A percentile compares a stretch with the other conserved stretches of the same genome.
These are phyloP conservation scores for Starmerella asiatica DNA, from an alignment of 805 yeast genomes.

Conservation along the genomic window DNA sequence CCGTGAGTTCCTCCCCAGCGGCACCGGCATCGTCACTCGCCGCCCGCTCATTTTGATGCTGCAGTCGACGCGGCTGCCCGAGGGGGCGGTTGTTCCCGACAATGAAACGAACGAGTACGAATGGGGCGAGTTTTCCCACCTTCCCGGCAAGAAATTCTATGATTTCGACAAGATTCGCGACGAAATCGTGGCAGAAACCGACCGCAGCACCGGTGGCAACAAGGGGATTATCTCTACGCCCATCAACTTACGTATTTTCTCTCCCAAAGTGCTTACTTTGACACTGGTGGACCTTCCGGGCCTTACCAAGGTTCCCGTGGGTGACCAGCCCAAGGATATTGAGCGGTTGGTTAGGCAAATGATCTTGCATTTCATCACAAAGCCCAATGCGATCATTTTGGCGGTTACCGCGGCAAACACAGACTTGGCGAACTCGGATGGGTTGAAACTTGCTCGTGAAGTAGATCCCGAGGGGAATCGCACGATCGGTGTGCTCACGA, in stretches of 20 bases:
- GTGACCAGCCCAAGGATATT: constrained; percentile 96
- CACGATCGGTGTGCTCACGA: constrained; percentile 93
- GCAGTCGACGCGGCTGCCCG: constrained; percentile 39
- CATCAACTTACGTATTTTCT: constrained; percentile 80
- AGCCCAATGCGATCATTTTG: constrained; percentile 88
- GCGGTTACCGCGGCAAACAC: constrained; percentile 96
- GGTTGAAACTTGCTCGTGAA: constrained; percentile 88
- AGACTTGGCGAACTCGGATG: constrained; percentile 94
- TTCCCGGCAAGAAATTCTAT: constrained; percentile 76
- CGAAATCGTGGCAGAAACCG: constrained; percentile 86
- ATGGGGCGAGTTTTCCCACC: constrained; percentile 95
- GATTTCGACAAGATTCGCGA: constrained; percentile 79
- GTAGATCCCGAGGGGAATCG: constrained; percentile 93
- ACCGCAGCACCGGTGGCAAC: constrained; percentile 51
- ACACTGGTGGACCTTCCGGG: constrained; percentile 97
- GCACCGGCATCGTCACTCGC: constrained; percentile 82
- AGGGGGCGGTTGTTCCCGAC: constrained; percentile 23
- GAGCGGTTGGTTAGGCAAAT: constrained; percentile 87
- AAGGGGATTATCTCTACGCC: constrained; percentile 87
- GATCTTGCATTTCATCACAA: constrained; percentile 83
- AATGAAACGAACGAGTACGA: constrained; percentile 38
- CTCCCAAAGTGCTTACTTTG: constrained; percentile 87
- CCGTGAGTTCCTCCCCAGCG: constrained; percentile 81
- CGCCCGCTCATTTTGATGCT: constrained; percentile 72
- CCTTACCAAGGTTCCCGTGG: constrained; percentile 94